Conservation (phyloP, 257 asterid genomes). For the Penstemon barbatus region DNA sequence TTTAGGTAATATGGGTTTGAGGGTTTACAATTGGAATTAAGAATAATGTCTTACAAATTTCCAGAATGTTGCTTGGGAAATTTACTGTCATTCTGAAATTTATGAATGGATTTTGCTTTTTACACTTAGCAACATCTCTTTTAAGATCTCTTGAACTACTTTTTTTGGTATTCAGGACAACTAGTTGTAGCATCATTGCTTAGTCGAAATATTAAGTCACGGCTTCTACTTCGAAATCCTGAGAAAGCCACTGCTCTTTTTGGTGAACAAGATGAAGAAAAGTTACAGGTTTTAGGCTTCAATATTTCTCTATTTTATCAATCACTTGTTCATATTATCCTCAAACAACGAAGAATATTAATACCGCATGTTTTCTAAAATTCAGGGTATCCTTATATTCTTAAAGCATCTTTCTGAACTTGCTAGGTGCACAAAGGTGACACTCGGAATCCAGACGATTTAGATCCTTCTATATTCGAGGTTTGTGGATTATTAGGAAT, state of each 20-base stretch:
- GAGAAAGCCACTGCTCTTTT: conserved; percentile 73
- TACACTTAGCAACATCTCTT: background rate
- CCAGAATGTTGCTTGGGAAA: background rate
- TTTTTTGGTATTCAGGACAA: conserved; percentile 64
- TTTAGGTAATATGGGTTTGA: too few relatives aligned
- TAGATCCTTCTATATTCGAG: conserved; percentile 82
- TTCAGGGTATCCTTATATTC: conserved; percentile 30
- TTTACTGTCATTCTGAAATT: too few relatives aligned
- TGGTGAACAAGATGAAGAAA: conserved; percentile 75
- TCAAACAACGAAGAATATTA: conserved; percentile 5
- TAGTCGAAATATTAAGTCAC: conserved; percentile 58
- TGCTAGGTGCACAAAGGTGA: conserved; percentile 78
- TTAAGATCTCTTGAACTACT: background rate
- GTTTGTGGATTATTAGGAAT: conserved; percentile 40
- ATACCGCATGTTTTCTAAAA: conserved; percentile 8
- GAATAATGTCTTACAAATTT: too few relatives aligned
- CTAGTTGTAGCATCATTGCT: conserved; percentile 87
- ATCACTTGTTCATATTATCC: background rate
- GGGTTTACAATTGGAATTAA: too few relatives aligned
- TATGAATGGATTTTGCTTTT: background rate
- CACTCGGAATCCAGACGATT: conserved; percentile 65
- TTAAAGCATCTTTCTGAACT: conserved; percentile 34
- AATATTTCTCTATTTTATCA: conserved; percentile 14
- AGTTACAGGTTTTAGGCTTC: conserved; percentile 57
- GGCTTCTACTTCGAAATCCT: conserved; percentile 73